Conservation (phyloP, 768 basidiomycete genomes). For the Lactifluus rugatus region DNA sequence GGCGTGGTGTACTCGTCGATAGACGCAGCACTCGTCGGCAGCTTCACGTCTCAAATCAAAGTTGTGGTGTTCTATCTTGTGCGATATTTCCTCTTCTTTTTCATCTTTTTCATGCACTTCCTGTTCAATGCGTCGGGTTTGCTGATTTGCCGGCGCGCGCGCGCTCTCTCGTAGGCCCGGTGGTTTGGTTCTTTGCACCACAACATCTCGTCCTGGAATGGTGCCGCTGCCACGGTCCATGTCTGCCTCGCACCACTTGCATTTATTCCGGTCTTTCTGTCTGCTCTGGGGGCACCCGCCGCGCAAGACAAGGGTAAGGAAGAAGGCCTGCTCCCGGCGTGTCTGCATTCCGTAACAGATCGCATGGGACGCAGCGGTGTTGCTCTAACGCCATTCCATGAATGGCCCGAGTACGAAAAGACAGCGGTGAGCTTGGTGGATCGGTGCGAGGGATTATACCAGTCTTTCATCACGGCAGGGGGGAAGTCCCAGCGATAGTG, state of each 20-base stretch:
- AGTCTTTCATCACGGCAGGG: constrained; percentile 27
- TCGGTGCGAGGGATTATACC: constrained; percentile 48
- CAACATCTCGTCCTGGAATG: constrained; percentile 50
- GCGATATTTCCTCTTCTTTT: constrained; percentile 24
- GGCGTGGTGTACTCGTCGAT: constrained; percentile 63
- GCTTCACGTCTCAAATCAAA: constrained; percentile 41
- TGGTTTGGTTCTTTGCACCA: constrained; percentile 58
- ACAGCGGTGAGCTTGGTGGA: constrained; percentile 41
- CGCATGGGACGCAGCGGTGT: constrained; percentile 48
- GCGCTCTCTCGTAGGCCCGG: constrained; percentile 43
- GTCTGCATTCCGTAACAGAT: constrained; percentile 48
- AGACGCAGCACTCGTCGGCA: constrained; percentile 35
- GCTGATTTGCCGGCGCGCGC: background rate
- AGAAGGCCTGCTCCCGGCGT: constrained; percentile 29
- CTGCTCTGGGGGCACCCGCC: background rate
- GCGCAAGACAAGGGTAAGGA: constrained; percentile 16
- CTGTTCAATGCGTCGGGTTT: background rate
- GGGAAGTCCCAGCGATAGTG: constrained; percentile 16
- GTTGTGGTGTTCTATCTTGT: constrained; percentile 54
- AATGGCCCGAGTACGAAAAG: constrained; percentile 41
- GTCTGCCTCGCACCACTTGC: constrained; percentile 49
- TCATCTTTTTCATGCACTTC: too few relatives aligned
- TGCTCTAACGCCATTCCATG: constrained; percentile 37
- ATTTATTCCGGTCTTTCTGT: constrained; percentile 34
- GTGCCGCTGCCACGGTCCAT: constrained; percentile 58